Evolutionary conservation across 768 basidiomycete species (phyloP).

Genomic region (Psilocybe sp.): DNA sequence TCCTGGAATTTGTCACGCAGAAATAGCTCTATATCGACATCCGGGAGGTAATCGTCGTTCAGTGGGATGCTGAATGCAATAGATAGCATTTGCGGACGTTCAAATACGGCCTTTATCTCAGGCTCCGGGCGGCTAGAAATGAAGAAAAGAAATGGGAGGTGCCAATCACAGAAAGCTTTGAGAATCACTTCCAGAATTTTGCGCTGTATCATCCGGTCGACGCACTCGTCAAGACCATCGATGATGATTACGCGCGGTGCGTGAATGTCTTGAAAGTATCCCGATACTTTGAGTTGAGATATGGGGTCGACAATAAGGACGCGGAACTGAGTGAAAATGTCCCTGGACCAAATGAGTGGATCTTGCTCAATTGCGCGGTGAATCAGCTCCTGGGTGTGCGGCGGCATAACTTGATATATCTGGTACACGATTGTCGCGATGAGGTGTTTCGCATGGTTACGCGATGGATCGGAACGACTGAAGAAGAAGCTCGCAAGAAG

Average conservation of each 20-base stretch:
- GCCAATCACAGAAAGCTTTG: not conserved
- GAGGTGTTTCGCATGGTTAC: too few relatives aligned
- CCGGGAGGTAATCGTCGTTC: not conserved
- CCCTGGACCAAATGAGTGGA: too few relatives aligned
- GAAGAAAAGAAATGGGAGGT: not conserved
- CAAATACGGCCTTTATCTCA: not conserved
- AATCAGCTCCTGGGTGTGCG: too few relatives aligned
- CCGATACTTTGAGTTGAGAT: too few relatives aligned
- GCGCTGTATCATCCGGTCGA: not conserved
- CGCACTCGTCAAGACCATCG: slow-evolving; percentile 1
- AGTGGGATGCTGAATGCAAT: not conserved
- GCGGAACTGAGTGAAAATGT: too few relatives aligned
- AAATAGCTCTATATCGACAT: not conserved
- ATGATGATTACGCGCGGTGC: not conserved
- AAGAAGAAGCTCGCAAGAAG: too few relatives aligned
- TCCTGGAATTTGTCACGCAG: not conserved
- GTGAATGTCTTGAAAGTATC: too few relatives aligned
- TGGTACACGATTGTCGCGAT: too few relatives aligned
- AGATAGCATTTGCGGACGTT: not conserved
- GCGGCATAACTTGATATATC: too few relatives aligned
- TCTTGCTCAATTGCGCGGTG: too few relatives aligned
- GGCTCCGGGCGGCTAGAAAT: not conserved
- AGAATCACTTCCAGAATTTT: not conserved
- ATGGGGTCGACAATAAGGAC: too few relatives aligned
- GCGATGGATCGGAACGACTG: too few relatives aligned